A percentile compares a stretch with the other conserved stretches of the same genome.
phyloP scores from a whole-genome alignment of 2,329 filamentous ascomycete genomes.

The Dothideomycetidae sp. region DNA sequence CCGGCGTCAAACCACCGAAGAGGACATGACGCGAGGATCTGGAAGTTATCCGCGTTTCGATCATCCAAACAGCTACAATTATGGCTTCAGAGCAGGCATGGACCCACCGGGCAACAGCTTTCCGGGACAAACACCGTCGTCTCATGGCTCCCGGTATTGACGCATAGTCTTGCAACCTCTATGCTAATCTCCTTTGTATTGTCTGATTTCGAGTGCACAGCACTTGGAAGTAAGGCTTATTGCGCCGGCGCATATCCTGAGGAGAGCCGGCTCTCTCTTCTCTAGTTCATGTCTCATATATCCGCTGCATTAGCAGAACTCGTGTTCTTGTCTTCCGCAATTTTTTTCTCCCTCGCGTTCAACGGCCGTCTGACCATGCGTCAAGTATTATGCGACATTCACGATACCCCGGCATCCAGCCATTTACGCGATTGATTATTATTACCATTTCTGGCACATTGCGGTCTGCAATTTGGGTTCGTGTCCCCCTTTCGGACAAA shows the following conservation, averaged over 20 bases:
- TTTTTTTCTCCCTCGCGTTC: too few relatives aligned
- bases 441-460: too few relatives aligned
- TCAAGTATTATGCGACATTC: not conserved
- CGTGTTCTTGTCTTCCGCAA: too few relatives aligned
- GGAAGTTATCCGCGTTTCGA: constrained; percentile 1
- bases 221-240: too few relatives aligned
- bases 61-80: constrained; percentile 1
- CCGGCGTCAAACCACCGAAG: constrained; percentile 7
- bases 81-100: not conserved
- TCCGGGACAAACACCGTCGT: constrained; percentile 2
- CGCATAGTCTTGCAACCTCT: not conserved
- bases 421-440: not conserved
- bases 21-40: constrained; percentile 4
- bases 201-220: too few relatives aligned
- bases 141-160: constrained; percentile 4
- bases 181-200: too few relatives aligned
- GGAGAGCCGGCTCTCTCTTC: not conserved
- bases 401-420: not conserved
- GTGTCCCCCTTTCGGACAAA: too few relatives aligned
- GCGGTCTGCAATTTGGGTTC: too few relatives aligned
- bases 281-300: not conserved
- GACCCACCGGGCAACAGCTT: constrained; percentile 6
- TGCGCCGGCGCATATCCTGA: not conserved
- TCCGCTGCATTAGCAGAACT: too few relatives aligned
- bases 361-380: too few relatives aligned